Percentiles rank a stretch among this genome's conserved stretches.
Conservation (phyloP, 129 eudicot species). For the Silybum marianum region DNA sequence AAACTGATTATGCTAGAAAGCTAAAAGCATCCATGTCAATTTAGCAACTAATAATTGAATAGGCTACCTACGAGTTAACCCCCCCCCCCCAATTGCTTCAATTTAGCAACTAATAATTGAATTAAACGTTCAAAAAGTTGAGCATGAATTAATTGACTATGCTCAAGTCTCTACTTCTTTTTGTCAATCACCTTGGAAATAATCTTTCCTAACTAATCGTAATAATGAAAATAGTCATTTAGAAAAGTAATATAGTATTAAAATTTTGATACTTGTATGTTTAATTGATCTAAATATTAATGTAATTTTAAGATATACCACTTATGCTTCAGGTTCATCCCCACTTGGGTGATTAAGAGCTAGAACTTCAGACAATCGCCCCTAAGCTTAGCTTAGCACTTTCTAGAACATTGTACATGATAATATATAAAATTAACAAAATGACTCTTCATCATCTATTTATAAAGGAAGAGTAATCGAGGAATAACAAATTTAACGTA, state of each 20-base stretch:
- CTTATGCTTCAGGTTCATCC: not conserved
- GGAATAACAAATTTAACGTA: not conserved
- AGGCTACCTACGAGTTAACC: too few species aligned
- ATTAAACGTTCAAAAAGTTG: not conserved
- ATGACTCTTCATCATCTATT: not conserved
- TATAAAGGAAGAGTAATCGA: not conserved
- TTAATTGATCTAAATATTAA: not conserved
- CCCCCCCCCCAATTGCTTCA: not conserved
- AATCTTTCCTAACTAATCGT: not conserved
- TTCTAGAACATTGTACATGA: not conserved
- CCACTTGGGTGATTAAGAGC: not conserved
- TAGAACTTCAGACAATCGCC: not conserved
- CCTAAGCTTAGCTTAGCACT: not conserved
- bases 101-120: not conserved
- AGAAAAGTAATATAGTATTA: not conserved
- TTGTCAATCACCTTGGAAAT: not conserved
- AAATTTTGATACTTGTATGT: not conserved
- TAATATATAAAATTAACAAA: slow-evolving; percentile 3
- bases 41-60: too few species aligned
- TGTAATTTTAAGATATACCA: not conserved
- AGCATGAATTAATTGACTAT: not conserved
- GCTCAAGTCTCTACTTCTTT: not conserved
- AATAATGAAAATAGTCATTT: not conserved
- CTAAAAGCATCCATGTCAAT: too few species aligned
- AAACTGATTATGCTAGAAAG: too few species aligned